A percentile compares a stretch with the other conserved stretches of the same genome.
phyloP scores from a whole-genome alignment of 2,329 filamentous ascomycete species.

The Cyphellophora europaea region DNA sequence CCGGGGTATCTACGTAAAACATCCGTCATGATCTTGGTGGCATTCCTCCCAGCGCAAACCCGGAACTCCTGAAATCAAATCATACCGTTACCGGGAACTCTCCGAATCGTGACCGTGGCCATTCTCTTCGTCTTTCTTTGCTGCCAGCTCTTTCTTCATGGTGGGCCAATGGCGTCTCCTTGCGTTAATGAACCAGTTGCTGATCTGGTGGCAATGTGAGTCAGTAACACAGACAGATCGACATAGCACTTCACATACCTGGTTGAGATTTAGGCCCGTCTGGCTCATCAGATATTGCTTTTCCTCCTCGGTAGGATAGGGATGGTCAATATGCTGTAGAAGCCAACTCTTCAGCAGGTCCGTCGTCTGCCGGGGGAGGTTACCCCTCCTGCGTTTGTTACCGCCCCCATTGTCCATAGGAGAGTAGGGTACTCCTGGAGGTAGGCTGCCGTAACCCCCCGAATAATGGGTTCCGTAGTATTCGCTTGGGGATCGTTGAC shows the following conservation, averaged over 20 bases:
- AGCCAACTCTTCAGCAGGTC: slow-evolving; percentile 77
- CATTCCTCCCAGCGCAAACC: too few relatives aligned
- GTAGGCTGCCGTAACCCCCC: neutral
- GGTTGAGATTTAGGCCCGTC: slow-evolving; percentile 69
- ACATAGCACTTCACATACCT: slow-evolving; percentile 25
- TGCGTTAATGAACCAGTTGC: slow-evolving; percentile 46
- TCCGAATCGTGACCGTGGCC: too few relatives aligned
- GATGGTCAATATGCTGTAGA: slow-evolving; percentile 63
- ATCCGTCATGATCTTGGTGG: too few relatives aligned
- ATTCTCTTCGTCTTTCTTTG: too few relatives aligned
- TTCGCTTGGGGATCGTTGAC: slow-evolving; percentile 9
- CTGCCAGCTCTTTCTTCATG: too few relatives aligned
- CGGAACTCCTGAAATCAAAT: too few relatives aligned
- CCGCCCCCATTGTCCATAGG: slow-evolving; percentile 7
- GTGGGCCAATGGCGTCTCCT: slow-evolving; percentile 37
- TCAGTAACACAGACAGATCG: neutral
- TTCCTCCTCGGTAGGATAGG: slow-evolving; percentile 81
- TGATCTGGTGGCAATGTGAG: slow-evolving; percentile 28
- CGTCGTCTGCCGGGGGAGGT: slow-evolving; percentile 83
- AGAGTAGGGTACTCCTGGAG: slow-evolving; percentile 7
- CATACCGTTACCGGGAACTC: too few relatives aligned
- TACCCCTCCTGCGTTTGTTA: slow-evolving; percentile 58
- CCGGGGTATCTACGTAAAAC: too few relatives aligned
- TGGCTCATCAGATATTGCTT: slow-evolving; percentile 70
- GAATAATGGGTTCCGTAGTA: neutral